Evolutionary conservation across 2,329 filamentous ascomycete species (phyloP), one percentile per base, ranked within the genome.

Genomic region (Fonsecaea monophora): DNA sequence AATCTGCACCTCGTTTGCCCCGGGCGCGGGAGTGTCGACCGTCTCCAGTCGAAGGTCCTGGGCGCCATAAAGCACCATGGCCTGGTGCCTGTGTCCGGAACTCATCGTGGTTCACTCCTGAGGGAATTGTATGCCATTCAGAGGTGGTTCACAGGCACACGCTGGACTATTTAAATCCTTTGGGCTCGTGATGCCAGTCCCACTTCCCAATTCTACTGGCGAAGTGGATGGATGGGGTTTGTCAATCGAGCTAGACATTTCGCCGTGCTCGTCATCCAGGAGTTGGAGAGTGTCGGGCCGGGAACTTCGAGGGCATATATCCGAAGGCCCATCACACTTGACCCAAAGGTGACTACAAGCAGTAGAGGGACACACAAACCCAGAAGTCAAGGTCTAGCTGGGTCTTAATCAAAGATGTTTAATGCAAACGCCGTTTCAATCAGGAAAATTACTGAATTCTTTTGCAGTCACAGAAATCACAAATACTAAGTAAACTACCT

Each of bases 31-130:
- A 1, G 60, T 62, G 9, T 35, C 21, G 60, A 62, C 60, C 21
- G 40, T 35, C 13, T 87, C 85, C 56, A 88, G 80, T 71, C 85
- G 80, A 60, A 89, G 79, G 72, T 88, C 86, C 76, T 86, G 86
- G 34, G 85, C 82, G 60, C 85, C 86, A 72, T 88, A 85, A 6
- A 89, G 82, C 64, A 45, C 15, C 15, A 18, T 18, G 15, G 40
- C 40, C 38, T 40, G 38, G 38, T 40, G 38, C 38, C 38, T 40
- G 38, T 40, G 12, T 40, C 38, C 38, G 38, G 13, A 40, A 40
- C 38, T 40, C 38, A 40, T 40, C 10, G 38, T 40, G 38, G 38
- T 12, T 32, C 38, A 6, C 38, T 40, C n/a, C 5, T 15, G 38
- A 40, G 13, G 30, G 30, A 5, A 32, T 32, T 2, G 4, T 4